Base-by-base conservation (phyloP, 1,284 basidiomycete species). In the Melampsora larici-populina region DNA sequence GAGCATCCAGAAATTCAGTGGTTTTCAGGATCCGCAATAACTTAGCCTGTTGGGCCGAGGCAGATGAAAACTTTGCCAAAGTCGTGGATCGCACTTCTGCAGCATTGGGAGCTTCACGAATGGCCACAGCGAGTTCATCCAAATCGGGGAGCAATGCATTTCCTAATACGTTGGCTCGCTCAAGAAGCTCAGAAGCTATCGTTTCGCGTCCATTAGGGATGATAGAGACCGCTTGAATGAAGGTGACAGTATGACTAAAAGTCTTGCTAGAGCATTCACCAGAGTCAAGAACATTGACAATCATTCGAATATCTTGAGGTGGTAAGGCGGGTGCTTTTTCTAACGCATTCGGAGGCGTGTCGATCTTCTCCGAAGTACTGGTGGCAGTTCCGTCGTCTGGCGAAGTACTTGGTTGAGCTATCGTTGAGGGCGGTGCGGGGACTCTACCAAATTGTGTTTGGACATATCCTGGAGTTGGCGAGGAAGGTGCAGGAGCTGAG, bases 191-290 rank as follows among this genome's bases (percentile, higher is more conserved):
- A 79, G 91, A 88, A 6, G 94, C 90, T 79, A 98, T 90, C 55
- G 92, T 88, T 74, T 93, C 91, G 70, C 92, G 89, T 18, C 91
- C 92, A 79, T 93, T 92, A 2, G 93, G 90, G 78, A 97, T 89
- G 83, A 89, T 88, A 0, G 93, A 94, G 29, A 97, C 86, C 82
- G 97, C 90, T 83, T 95, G 93, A 79, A 97, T 96, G 58, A 96
- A 88, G 17, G 90, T 87, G 49, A 97, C 86, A 58, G 92, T 94
- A 82, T 94, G 90, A 80, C 93, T 90, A 88, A 98, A 98, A 17
- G 93, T 95, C 66, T 91, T 88, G 70, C 91, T 92, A n/a, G 93
- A 93, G 83, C 94, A 97, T 86, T 98, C 94, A 65, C 95, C 94
- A 29, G 91, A 88, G 26, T 94, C 96, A 77, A 97, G 86, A 80